Base-by-base conservation (phyloP, 805 yeast species). In the Pichia deserticola region DNA sequence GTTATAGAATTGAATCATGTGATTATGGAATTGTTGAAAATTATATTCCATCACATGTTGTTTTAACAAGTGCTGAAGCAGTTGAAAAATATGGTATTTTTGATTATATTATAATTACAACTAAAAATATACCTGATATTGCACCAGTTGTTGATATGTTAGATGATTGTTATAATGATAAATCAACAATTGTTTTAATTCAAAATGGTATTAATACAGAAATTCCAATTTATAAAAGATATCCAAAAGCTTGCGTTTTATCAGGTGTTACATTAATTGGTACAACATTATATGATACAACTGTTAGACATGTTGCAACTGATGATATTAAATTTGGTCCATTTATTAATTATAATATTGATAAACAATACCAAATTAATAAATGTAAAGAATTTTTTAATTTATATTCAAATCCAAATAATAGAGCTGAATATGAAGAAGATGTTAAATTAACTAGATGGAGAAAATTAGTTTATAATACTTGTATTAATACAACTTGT, bases 51-150 rank as follows among this genome's bases (percentile, higher is more conserved):
- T 50, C 51, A 30, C 58, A 58, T 50, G 62, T 67, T 39, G 50
- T 35, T 5, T 75, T 57, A 36, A 54, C 56, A 5, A 47, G 61
- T 6, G 55, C 53, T 45, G 72, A 66, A 15, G 66, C 68, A 15
- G 70, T 78, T 0, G 72, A 73, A 1, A 72, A 67, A 8, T 77
- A 79, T 4, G 58, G 53, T 1, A 48, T 51, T 5, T 53, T 88
- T 12, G 82, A 78, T 15, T 52, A 42, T 29, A 47, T 54, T 30
- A 50, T 54, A 7, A 47, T 54, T n/a, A 49, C 51, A 76, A 79
- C 82, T 28, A 84, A 84, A 60, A 80, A 77, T 60, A 70, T 80
- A 15, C 89, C 89, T 4, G 89, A 84, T 56, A 63, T 84, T n/a
- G 63, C 71, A 51, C 68, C 71, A 44, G 64, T 78, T 20, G 81